Conservation (phyloP, 805 yeast genomes). For the Ogataea populi-albae region DNA sequence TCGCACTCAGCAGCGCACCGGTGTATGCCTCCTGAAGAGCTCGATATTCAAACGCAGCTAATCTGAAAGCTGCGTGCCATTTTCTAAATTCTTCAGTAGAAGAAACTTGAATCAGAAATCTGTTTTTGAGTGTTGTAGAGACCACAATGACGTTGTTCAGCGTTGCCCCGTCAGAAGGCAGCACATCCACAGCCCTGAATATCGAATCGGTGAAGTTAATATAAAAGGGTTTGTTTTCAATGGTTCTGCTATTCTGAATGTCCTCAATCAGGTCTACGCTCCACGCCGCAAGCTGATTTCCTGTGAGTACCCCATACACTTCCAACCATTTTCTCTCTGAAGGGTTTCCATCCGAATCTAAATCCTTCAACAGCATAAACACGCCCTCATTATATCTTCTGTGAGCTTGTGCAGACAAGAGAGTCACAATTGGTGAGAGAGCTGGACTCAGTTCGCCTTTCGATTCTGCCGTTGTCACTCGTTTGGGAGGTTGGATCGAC, state of each 20-base stretch:
- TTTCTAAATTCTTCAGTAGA: constrained; percentile 58
- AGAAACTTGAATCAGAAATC: constrained; percentile 78
- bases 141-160: constrained; percentile 79
- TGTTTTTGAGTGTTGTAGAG: constrained; percentile 87
- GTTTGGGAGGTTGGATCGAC: constrained; percentile 14
- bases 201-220: constrained; percentile 89
- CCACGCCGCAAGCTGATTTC: constrained; percentile 92
- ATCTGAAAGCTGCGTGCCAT: constrained; percentile 83
- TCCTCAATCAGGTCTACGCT: constrained; percentile 66
- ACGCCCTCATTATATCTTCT: constrained; percentile 76
- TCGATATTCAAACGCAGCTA: constrained; percentile 77
- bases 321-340: constrained; percentile 85
- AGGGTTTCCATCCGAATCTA: constrained; percentile 83
- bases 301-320: constrained; percentile 87
- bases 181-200: constrained; percentile 63
- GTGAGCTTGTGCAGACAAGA: constrained; percentile 69
- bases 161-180: constrained; percentile 65
- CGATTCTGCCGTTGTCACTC: constrained; percentile 28
- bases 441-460: constrained; percentile 36
- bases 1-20: constrained; percentile 87
- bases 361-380: constrained; percentile 67
- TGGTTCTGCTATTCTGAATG: constrained; percentile 36
- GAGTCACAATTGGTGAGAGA: constrained; percentile 67
- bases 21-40: constrained; percentile 93
- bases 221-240: constrained; percentile 59